phyloP scores from a whole-genome alignment of 2,329 filamentous ascomycete species.

The Aspergillus pseudonomiae region DNA sequence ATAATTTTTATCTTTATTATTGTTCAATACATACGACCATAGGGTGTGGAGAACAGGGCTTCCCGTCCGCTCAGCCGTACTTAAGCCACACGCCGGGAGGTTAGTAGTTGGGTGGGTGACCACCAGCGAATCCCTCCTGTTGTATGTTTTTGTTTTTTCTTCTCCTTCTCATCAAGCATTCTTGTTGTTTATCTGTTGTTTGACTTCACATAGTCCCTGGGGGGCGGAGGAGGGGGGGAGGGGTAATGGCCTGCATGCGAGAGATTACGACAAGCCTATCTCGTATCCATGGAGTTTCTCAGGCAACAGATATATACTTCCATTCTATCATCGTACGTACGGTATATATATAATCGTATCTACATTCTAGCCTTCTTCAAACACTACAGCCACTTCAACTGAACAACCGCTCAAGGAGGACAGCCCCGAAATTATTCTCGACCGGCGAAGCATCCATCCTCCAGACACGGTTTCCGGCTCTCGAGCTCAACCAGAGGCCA shows the following conservation, averaged over 20 bases:
- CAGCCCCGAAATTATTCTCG: conserved; percentile 65
- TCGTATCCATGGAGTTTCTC: neutral
- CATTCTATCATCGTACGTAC: neutral
- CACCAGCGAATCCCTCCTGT: too few relatives aligned
- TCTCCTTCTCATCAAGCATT: too few relatives aligned
- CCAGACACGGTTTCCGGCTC: conserved; percentile 77
- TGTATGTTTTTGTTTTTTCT: neutral
- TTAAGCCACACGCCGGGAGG: too few relatives aligned
- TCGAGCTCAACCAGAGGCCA: conserved; percentile 72
- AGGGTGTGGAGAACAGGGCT: too few relatives aligned
- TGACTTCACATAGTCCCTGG: neutral
- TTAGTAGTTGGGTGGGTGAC: too few relatives aligned
- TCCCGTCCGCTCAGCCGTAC: too few relatives aligned
- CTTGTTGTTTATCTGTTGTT: neutral
- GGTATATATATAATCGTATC: conserved; percentile 2
- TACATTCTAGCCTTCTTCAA: neutral
- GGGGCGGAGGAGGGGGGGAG: too few relatives aligned
- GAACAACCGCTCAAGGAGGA: conserved; percentile 69
- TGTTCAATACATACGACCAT: too few relatives aligned
- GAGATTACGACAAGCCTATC: neutral
- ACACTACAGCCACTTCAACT: neutral
- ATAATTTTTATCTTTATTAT: too few relatives aligned
- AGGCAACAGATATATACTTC: neutral
- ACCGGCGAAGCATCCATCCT: conserved; percentile 73
- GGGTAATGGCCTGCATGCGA: too few relatives aligned